Evolutionary conservation across 495 filamentous ascomycete species (phyloP), one percentile per base, ranked within the genome.

Genomic region (Xylaria sp.): DNA sequence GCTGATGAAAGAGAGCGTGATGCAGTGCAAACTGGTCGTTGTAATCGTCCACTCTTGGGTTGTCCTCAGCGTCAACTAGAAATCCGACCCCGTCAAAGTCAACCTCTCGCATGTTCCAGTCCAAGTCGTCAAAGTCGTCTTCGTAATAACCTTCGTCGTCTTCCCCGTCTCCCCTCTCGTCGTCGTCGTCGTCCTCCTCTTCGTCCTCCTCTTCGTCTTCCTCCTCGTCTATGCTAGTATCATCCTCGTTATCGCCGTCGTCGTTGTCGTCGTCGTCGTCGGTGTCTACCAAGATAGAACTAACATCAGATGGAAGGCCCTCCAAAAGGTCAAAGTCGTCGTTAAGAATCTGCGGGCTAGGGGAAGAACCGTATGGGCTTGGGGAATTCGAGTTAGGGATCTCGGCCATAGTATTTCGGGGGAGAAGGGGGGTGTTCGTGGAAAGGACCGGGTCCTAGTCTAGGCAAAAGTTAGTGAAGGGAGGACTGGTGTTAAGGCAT

Each of bases 21-120:
- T 69, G 67, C 24, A 69, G 31, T 21, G 40, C 67, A 11, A 70
- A 43, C 19, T 44, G 68, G n/a, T 70, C 40, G 40, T 63, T 35
- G 33, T 40, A 63, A 29, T 69, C 67, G 1, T 63, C 67, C 19
- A 68, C 4, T 1, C 53, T 24, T 14, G 43, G 40, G 12, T 65
- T 26, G 50, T 67, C 43, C 21, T 68, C 66, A n/a, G 14, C 40
- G 31, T 62, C 67, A 8, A 29, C 52, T 55, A 29, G 26, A 69
- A 46, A 17, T 59, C 26, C 9, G 7, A 48, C 21, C 12, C 58
- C 53, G 17, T 70, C 61, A 19, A 70, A 55, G 37, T 58, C 65
- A 67, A 17, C 52, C 52, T 31, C 52, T 53, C 63, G 29, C 52
- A 55, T 55, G 48, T 53, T 48, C 26, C 37, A 41, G 46, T 63